Evolutionary conservation across 1,139 yeast genomes (phyloP).

Genomic region (Blastobotrys buckinghamii): DNA sequence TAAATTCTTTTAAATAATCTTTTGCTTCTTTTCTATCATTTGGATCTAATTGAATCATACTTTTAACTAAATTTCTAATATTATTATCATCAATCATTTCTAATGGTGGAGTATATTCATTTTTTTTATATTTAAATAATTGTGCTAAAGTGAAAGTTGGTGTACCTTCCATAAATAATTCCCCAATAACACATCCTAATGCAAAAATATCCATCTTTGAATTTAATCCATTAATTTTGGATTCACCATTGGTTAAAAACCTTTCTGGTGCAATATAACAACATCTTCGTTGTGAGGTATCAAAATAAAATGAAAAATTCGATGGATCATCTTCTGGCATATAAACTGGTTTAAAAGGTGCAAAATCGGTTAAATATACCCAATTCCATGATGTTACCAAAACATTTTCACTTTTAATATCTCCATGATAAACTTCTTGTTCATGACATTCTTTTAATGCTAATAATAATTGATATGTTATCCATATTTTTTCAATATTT

Average conservation of each 20-base stretch:
- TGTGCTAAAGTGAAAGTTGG: conserved; percentile 84
- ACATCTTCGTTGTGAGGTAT: conserved; percentile 76
- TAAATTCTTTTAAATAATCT: conserved; percentile 46
- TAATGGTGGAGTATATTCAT: conserved; percentile 60
- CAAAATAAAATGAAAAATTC: conserved; percentile 88
- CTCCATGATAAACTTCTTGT: conserved; percentile 71
- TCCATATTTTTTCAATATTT: conserved; percentile 74
- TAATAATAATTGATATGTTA: conserved; percentile 69
- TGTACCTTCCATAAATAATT: conserved; percentile 77
- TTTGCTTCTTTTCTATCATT: conserved; percentile 49
- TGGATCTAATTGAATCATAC: conserved; percentile 64
- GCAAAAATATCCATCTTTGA: conserved; percentile 83
- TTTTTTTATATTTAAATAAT: conserved; percentile 70
- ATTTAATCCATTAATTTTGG: conserved; percentile 38
- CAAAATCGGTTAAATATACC: conserved; percentile 77
- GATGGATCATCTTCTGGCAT: conserved; percentile 94
- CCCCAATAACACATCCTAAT: conserved; percentile 89
- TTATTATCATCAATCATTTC: conserved; percentile 46
- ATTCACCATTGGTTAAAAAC: conserved; percentile 42
- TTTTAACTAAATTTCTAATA: conserved; percentile 49
- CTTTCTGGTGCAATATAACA: conserved; percentile 96
- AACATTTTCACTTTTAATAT: conserved; percentile 83
- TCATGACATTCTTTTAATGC: conserved; percentile 61
- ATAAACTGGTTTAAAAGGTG: conserved; percentile 75
- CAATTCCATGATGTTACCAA: conserved; percentile 87